phyloP scores from a whole-genome alignment of 768 basidiomycete species.

The Lentinula edodes region DNA sequence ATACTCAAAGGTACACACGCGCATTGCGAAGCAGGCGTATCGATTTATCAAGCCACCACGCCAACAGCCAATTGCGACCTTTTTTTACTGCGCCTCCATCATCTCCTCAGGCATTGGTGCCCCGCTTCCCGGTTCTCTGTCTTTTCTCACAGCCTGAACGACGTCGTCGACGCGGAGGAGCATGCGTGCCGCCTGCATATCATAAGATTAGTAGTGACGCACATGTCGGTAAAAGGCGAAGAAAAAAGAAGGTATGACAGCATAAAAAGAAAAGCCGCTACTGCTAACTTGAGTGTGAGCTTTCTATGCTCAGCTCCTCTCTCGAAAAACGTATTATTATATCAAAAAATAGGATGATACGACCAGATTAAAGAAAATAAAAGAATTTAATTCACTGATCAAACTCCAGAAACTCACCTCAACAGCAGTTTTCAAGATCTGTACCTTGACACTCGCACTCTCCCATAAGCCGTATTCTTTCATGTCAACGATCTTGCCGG shows the following conservation, averaged over 20 bases:
- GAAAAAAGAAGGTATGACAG: no score
- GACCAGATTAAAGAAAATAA: no score
- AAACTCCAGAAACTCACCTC: constrained; percentile 45
- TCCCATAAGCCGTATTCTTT: constrained; percentile 91
- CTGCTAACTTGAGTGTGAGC: no score
- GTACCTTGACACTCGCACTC: constrained; percentile 94
- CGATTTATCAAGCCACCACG: background rate
- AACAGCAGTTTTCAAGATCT: constrained; percentile 95
- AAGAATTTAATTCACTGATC: no score
- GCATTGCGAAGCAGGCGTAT: no score
- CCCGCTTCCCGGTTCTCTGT: constrained; percentile 45
- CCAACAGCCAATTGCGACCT: background rate
- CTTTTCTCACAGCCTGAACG: constrained; percentile 81
- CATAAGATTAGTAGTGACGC: constrained; percentile 1
- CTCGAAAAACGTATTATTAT: no score
- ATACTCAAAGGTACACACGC: no score
- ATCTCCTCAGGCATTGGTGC: constrained; percentile 55
- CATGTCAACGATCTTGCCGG: constrained; percentile 95
- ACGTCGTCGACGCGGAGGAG: constrained; percentile 92
- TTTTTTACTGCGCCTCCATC: constrained; percentile 24
- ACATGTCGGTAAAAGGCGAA: background rate
- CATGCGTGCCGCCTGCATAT: constrained; percentile 73
- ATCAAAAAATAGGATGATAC: no score
- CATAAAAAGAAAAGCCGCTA: no score
- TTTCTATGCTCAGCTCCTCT: no score